A percentile compares a stretch with the other conserved stretches of the same genome.
Conservation (phyloP, 305 asterid genomes). For the Salvia sclarea region DNA sequence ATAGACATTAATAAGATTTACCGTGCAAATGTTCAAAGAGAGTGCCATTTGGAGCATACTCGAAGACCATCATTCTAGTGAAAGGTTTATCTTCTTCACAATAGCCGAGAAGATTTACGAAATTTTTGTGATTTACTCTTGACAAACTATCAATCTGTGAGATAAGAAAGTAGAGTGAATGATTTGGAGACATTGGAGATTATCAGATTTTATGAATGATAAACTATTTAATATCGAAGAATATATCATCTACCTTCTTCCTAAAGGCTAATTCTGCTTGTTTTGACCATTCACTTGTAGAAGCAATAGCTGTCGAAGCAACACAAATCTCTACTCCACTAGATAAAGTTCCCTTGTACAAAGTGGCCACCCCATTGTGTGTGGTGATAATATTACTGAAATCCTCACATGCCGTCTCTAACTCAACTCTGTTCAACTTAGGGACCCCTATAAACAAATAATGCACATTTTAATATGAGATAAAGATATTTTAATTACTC, state of each 20-base stretch:
- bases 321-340: constrained; percentile 95
- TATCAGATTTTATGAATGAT: constrained; percentile 1
- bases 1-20: constrained; percentile 28
- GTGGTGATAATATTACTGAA: constrained; percentile 74
- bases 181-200: constrained; percentile 8
- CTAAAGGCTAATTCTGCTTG: constrained; percentile 71
- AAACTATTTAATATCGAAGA: background rate
- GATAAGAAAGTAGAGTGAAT: constrained; percentile 22
- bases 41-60: constrained; percentile 88
- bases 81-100: constrained; percentile 92
- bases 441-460: constrained; percentile 69
- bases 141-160: constrained; percentile 73
- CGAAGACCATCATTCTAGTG: constrained; percentile 95
- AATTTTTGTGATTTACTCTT: constrained; percentile 91
- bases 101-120: constrained; percentile 79
- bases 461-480: background rate
- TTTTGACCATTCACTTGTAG: constrained; percentile 68
- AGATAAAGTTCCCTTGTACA: constrained; percentile 93
- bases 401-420: constrained; percentile 93
- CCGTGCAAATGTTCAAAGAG: constrained; percentile 90
- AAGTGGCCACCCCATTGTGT: constrained; percentile 48
- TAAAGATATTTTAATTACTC: background rate
- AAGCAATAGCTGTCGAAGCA: constrained; percentile 62
- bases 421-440: constrained; percentile 77
- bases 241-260: constrained; percentile 62